A percentile compares a stretch with the other conserved stretches of the same genome.
Evolutionary conservation across 2,329 filamentous ascomycete genomes (phyloP).

Genomic region (Aspergillus sp.): DNA sequence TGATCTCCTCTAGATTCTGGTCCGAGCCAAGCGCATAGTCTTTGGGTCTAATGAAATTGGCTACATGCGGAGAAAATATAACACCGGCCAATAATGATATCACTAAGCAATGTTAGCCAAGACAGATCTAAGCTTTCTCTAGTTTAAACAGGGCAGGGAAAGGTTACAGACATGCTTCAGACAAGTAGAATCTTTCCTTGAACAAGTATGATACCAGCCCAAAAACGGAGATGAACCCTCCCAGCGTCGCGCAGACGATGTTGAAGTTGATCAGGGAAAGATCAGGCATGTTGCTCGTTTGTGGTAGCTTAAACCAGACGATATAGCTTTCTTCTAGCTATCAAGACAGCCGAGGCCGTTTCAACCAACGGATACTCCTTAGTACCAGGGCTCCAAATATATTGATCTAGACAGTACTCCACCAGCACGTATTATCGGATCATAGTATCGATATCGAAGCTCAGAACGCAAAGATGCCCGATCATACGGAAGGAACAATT

Average conservation of each 20-base stretch:
- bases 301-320: neutral
- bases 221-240: constrained; percentile 85
- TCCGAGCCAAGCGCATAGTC: constrained; percentile 61
- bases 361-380: neutral
- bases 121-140: neutral
- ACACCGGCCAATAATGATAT: constrained; percentile 77
- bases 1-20: constrained; percentile 62
- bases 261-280: constrained; percentile 71
- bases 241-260: constrained; percentile 70
- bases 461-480: constrained; percentile 2
- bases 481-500: constrained; percentile 11
- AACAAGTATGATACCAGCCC: constrained; percentile 81
- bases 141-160: neutral
- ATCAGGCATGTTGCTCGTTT: constrained; percentile 47
- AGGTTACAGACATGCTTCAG: constrained; percentile 67
- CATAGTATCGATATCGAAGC: constrained; percentile 18
- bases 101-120: constrained; percentile 45
- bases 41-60: constrained; percentile 67
- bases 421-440: constrained; percentile 33
- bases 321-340: too few relatives aligned
- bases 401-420: neutral
- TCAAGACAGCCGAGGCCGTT: neutral
- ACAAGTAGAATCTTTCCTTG: constrained; percentile 86
- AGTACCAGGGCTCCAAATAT: neutral
- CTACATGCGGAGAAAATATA: constrained; percentile 67